Evolutionary conservation across 1,284 basidiomycete genomes (phyloP), one percentile per base, ranked within the genome.

Genomic region (Austroboletus novae-zelandiae): DNA sequence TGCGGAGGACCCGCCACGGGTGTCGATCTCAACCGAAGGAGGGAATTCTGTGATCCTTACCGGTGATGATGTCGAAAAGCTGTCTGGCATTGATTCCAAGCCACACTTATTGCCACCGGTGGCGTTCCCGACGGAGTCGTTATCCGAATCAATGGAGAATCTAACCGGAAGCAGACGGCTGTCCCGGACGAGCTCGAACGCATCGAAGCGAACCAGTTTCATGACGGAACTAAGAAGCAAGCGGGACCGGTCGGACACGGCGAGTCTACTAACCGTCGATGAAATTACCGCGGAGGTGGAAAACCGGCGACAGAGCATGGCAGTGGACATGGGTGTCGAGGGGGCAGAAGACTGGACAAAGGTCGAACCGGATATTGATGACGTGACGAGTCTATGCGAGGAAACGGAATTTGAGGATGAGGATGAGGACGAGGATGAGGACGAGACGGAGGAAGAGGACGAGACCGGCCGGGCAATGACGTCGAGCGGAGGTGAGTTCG

Each of bases 251-350:
- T 90, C 89, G 2, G 95, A 98, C 62, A 89, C 89, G 1, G 92
- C 91, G 5, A 95, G 91, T 64, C 71, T 99, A 59, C 79, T 99
- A 65, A 99, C 96, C 0, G 91, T 99, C 14, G 96, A 99, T 64
- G 94, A 99, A 71, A 97, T 99, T 60, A 98, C 96, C 0, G 94
- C 93, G 6, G 91, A 96, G 62, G 91, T 99, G 1, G 96, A 98
- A 73, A 92, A 86, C 61, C 77, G 94, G 15, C 74, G 84, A 17
- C 74, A 78, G 57, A 81, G 79, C 59, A 74, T 74, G 60, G 71
- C 71, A 9, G 68, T 74, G 13, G 74, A 75, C 54, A 68, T 63
- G 56, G 68, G 72, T 20, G 74, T 72, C 14, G 75, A 75, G 30
- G 82, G 81, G 37, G 71, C 74, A 3, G 84, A 86, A 45, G 85